Base-by-base conservation (phyloP, 257 asterid species). In the Solanum pinnatisectum region DNA sequence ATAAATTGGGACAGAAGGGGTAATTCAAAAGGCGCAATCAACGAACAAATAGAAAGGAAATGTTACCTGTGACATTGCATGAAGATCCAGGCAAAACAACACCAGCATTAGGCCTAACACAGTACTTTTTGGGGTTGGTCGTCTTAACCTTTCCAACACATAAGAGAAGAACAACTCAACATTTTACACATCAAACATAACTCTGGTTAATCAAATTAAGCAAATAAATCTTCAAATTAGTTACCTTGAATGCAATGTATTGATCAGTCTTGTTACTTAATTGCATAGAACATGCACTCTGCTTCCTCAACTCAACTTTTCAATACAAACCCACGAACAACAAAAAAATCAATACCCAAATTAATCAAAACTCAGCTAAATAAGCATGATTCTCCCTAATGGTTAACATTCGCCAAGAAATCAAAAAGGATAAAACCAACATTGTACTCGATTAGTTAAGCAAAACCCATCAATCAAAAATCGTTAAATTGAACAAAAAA, bases 91-190 rank as follows among this genome's bases (percentile, higher is more conserved):
- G 99, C 90, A 84, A 87, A 87, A 94, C 94, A 83, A 96, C 89
- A 60, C 98, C 98, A 15, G 97, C 93, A 91, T 96, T 96, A 18
- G 99, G 99, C 40, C 99, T 95, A 87, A 96, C 99, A 42, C 93
- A 92, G 68, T 96, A 95, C 92, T 92, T 94, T 84, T 92, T 94
- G 1, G 99, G 99, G 89, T 93, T 95, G 78, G 98, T 95, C n/a
- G 99, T 95, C 94, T 95, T 95, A 83, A 96, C 97, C 99, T 96
- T 83, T 46, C 52, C 18, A 87, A 87, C 76, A 30, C 56, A 73
- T 46, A 40, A 59, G 18, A 85, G 8, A 35, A 42, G 42, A 59
- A 25, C 42, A 73, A 74, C 40, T 63, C 87, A 40, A 27, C 49
- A 27, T 63, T 18, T 65, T 84, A 46, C 13, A 85, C 67, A 86